Percentiles rank a stretch among this genome's conserved stretches.
phyloP scores from a whole-genome alignment of 2,329 filamentous ascomycete species.

The Venturia asperata region DNA sequence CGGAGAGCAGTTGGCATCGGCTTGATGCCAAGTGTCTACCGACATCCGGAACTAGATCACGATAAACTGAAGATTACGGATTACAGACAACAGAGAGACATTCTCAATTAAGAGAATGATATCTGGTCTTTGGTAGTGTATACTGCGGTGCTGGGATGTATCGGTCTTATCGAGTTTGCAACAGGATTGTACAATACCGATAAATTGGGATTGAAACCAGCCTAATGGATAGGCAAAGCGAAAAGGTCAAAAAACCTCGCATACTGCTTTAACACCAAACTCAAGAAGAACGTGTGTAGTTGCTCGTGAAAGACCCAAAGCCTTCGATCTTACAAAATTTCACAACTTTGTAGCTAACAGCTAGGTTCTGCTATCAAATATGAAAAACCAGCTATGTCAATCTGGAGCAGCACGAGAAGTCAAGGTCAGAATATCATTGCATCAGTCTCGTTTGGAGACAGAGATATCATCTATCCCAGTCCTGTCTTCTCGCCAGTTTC shows the following conservation, averaged over 20 bases:
- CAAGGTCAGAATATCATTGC: no score
- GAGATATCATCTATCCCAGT: background rate
- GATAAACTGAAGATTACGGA: slow-evolving; percentile 11
- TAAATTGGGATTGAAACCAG: background rate
- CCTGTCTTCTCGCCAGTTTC: background rate
- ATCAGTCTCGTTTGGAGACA: no score
- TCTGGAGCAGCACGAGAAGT: no score
- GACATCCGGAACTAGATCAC: slow-evolving; percentile 74
- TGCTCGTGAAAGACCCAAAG: no score
- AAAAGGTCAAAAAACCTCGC: background rate
- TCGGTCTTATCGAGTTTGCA: background rate
- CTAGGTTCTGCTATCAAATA: no score
- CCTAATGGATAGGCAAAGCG: background rate
- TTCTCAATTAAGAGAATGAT: background rate
- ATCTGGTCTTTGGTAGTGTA: background rate
- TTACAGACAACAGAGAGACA: slow-evolving; percentile 5
- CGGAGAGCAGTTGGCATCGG: slow-evolving; percentile 82
- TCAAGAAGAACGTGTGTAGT: no score
- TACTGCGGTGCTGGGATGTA: background rate
- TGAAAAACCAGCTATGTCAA: no score
- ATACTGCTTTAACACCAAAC: no score
- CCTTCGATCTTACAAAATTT: no score
- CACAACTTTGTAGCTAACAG: no score
- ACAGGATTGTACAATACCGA: background rate
- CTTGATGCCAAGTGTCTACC: slow-evolving; percentile 83